phyloP scores from a whole-genome alignment of 2,329 filamentous ascomycete species.

The Talaromyces sp. region DNA sequence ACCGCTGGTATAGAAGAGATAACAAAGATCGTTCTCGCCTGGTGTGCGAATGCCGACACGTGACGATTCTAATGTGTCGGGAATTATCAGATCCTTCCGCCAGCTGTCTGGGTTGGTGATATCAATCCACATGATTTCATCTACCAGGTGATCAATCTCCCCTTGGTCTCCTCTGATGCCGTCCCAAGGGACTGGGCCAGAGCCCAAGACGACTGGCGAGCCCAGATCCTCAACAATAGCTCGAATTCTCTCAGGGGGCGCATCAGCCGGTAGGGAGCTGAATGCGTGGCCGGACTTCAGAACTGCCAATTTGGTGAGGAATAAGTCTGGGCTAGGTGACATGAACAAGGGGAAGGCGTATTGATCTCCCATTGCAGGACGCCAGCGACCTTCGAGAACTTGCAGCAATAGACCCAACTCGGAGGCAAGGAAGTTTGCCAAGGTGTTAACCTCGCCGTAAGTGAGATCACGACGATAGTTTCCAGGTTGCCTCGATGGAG shows the following conservation, averaged over 20 bases:
- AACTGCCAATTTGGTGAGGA: not conserved
- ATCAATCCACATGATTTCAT: constrained; percentile 1
- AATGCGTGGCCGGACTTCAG: constrained; percentile 4
- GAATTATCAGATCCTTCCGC: not conserved
- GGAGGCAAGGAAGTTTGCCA: not conserved
- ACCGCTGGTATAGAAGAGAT: constrained; percentile 2
- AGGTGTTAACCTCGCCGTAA: not conserved
- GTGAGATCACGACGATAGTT: not conserved
- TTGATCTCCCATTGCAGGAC: not conserved
- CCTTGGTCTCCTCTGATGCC: not conserved
- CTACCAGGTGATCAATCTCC: not conserved
- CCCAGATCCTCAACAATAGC: constrained; percentile 1
- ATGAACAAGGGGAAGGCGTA: constrained; percentile 1
- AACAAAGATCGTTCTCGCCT: not conserved
- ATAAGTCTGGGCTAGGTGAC: not conserved
- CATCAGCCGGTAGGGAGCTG: constrained; percentile 1
- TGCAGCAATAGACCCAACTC: not conserved
- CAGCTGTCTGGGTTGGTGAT: not conserved
- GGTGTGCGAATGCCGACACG: not conserved
- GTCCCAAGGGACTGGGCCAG: not conserved
- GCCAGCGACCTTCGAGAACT: not conserved
- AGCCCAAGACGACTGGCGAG: not conserved
- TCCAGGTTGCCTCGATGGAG: not conserved
- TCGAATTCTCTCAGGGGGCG: not conserved
- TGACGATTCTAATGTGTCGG: not conserved